phyloP scores from a whole-genome alignment of 495 filamentous ascomycete species.

The Pseudoneurospora amorphoporcata region DNA sequence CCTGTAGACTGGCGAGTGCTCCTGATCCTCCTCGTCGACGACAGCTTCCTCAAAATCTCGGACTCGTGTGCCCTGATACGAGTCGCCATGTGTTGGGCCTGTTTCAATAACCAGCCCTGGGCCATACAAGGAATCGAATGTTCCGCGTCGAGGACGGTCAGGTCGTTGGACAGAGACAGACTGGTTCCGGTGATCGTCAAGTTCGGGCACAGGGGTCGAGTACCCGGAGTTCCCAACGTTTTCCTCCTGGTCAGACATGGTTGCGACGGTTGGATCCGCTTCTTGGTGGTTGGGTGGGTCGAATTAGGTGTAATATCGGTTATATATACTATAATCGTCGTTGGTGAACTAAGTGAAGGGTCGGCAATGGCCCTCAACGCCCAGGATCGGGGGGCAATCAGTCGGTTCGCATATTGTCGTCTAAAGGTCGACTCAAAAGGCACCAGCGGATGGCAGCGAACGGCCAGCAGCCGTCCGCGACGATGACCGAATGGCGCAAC shows the following conservation, averaged over 20 bases:
- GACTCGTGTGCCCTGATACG: constrained; percentile 20
- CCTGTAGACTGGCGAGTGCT: constrained; percentile 23
- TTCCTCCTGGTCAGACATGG: constrained; percentile 51
- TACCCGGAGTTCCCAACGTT: constrained; percentile 35
- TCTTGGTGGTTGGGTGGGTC: background rate
- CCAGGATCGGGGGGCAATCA: constrained; percentile 12
- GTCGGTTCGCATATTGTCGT: constrained; percentile 24
- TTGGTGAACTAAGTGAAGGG: background rate
- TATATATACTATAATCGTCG: background rate
- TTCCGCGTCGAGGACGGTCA: constrained; percentile 43
- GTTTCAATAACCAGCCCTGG: constrained; percentile 31
- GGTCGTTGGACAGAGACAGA: constrained; percentile 51
- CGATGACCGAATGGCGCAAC: constrained; percentile 2
- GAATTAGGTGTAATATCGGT: background rate
- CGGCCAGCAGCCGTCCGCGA: constrained; percentile 29
- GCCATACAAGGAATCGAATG: constrained; percentile 43
- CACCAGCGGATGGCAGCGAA: constrained; percentile 33
- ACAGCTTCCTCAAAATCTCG: constrained; percentile 66
- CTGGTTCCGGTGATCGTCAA: constrained; percentile 90
- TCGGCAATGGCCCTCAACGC: constrained; percentile 17
- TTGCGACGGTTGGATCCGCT: constrained; percentile 9
- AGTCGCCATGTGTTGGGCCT: constrained; percentile 15
- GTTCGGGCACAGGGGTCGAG: constrained; percentile 74
- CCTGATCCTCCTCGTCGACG: constrained; percentile 63
- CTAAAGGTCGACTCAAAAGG: constrained; percentile 7